These are phyloP conservation scores for maize (Zea mays) DNA, from an alignment of 176 grass and related monocot species.

Conservation along the genomic window DNA sequence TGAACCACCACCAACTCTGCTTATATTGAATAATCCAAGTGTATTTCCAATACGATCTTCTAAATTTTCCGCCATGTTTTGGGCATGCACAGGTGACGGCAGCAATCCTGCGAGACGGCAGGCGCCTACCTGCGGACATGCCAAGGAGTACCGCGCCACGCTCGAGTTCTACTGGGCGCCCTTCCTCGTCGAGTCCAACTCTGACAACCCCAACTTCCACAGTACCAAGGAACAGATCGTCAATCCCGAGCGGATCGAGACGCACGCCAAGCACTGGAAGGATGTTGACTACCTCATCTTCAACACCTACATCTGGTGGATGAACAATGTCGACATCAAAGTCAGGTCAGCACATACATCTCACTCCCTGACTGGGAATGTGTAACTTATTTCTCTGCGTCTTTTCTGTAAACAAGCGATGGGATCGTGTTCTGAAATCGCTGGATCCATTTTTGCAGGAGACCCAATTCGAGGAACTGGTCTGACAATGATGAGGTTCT, in stretches of 20 bases:
- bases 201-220: slow-evolving; percentile 77
- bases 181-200: slow-evolving; percentile 75
- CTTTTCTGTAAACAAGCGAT: background rate
- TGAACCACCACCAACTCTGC: background rate
- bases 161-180: slow-evolving; percentile 93
- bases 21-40: background rate
- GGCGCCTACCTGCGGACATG: background rate
- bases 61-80: background rate
- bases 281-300: slow-evolving; percentile 83
- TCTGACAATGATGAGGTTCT: slow-evolving; percentile 65
- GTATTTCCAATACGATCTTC: background rate
- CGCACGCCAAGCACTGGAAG: slow-evolving; percentile 66
- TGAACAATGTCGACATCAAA: slow-evolving; percentile 74
- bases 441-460: background rate
- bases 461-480: slow-evolving; percentile 53
- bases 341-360: slow-evolving; percentile 42
- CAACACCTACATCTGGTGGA: slow-evolving; percentile 99
- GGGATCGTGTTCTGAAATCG: background rate
- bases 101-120: no score
- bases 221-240: slow-evolving; percentile 59
- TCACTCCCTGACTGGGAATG: no score
- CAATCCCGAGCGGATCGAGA: slow-evolving; percentile 51
- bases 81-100: background rate
- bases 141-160: slow-evolving; percentile 79
- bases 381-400: no score